Evolutionary conservation across 495 filamentous ascomycete genomes (phyloP), one percentile per base, ranked within the genome.

Genomic region (Chaetomium tenue): DNA sequence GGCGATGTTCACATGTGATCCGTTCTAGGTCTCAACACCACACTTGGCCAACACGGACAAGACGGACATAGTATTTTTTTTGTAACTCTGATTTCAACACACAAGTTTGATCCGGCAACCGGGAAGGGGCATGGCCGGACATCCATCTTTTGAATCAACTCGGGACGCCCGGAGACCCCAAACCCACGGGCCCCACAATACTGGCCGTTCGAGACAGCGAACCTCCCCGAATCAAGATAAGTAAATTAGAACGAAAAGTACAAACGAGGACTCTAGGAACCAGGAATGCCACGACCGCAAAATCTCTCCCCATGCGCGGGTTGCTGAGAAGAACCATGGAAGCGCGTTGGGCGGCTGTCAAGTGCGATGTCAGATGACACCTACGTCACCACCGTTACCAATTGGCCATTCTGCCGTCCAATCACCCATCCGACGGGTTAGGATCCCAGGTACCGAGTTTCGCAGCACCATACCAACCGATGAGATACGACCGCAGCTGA

Each of bases 331-430:
- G 44, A 12, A 47, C 16, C 46, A 20, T 11, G 52, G 4, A 26
- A 57, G 54, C 13, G 33, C 15, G 50, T 40, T 37, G n/a, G 20
- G 20, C 9, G 5, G 51, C 12, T 51, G 56, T 61, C 58, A 64
- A 44, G 48, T 60, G 63, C 26, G n/a, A 8, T 39, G 63, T 68
- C 66, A 68, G 54, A 65, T 65, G 66, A 65, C 66, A 26, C n/a
- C 30, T 65, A 63, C 63, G 66, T 65, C 59, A 65, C 58, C 54
- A 40, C 30, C 47, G 9, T 18, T 42, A 23, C 46, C 46, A 47
- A 20, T 50, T 50, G 18, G 47, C 15, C 39, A 1, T 55, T 26
- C 60, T 18, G 37, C 37, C 39, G 26, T n/a, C 51, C 60, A 56
- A 63, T 63, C 60, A 56, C 9, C 22, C 51, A 56, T 16, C 33